A percentile compares a stretch with the other conserved stretches of the same genome.
Evolutionary conservation across 106 monocot genomes (phyloP).

Genomic region (Dioscorea zingiberensis): DNA sequence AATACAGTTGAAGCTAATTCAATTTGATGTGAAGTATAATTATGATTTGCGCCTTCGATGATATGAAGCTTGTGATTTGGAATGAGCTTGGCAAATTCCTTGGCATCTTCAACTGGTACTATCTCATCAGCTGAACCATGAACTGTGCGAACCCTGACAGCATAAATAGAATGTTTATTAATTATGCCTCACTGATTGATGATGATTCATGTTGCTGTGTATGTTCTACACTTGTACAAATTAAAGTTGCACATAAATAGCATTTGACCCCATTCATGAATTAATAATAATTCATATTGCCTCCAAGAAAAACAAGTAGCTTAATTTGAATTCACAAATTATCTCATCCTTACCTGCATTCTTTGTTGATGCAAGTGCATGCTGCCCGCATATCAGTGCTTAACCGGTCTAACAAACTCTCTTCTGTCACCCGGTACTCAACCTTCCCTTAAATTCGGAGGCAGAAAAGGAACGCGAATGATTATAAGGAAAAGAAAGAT

Average conservation of each 20-base stretch:
- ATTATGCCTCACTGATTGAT: too few species aligned
- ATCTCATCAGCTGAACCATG: too few species aligned
- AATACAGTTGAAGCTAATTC: too few species aligned
- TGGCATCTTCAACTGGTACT: constrained; percentile 26
- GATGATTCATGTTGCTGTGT: too few species aligned
- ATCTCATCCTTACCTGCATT: constrained; percentile 40
- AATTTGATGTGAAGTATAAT: too few species aligned
- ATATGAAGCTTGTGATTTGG: constrained; percentile 62
- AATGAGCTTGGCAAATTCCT: constrained; percentile 49
- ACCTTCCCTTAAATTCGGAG: constrained; percentile 28
- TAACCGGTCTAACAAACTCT: constrained; percentile 73
- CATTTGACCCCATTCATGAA: too few species aligned
- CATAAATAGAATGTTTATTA: neutral
- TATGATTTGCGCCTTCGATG: constrained; percentile 11
- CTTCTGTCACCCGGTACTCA: constrained; percentile 58
- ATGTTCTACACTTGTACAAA: too few species aligned
- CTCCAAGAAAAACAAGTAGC: neutral
- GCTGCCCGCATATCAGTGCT: constrained; percentile 63
- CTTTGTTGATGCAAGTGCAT: constrained; percentile 46
- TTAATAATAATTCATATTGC: neutral
- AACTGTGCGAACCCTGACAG: too few species aligned
- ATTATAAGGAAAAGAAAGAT: too few species aligned
- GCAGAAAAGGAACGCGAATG: too few species aligned
- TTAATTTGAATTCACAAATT: neutral
- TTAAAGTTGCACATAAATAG: too few species aligned